A percentile compares a stretch with the other conserved stretches of the same genome.
Conservation (phyloP, 331 rosid genomes). For the Quercus phellos region DNA sequence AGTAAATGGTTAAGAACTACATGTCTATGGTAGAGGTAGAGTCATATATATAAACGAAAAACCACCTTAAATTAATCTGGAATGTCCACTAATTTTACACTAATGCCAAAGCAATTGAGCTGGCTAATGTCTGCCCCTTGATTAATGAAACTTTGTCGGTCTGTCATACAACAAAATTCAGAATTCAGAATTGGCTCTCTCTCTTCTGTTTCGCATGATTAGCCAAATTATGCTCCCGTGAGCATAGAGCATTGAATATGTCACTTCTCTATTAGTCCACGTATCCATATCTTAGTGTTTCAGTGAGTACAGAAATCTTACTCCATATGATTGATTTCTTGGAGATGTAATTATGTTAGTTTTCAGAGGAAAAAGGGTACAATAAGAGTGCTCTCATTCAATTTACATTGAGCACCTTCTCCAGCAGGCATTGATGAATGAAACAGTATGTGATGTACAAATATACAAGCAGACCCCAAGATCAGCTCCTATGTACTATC, state of each 20-base stretch:
- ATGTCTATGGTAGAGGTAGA: conserved; percentile 23
- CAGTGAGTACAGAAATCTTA: conserved; percentile 15
- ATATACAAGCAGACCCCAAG: not conserved
- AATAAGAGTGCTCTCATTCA: not conserved
- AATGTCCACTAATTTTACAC: conserved; percentile 53
- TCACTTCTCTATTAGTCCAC: conserved; percentile 4
- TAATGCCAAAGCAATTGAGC: conserved; percentile 78
- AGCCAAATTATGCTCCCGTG: conserved; percentile 22
- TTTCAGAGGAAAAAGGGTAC: not conserved
- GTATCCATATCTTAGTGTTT: conserved; percentile 37
- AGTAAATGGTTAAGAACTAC: conserved; percentile 24
- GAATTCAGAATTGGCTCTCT: not conserved
- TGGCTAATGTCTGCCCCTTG: conserved; percentile 80
- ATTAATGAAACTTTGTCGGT: conserved; percentile 59
- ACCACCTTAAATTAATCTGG: conserved; percentile 16
- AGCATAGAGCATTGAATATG: not conserved
- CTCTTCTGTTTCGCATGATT: conserved; percentile 21
- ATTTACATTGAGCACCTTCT: not conserved
- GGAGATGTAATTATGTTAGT: not conserved
- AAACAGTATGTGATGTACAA: not conserved
- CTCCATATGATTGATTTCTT: conserved; percentile 6
- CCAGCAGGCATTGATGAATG: not conserved
- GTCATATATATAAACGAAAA: conserved; percentile 16
- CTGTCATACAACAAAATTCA: conserved; percentile 30
- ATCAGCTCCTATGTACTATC: not conserved